phyloP scores from a whole-genome alignment of 1,284 basidiomycete genomes.

The Cystobasidium slooffiae region DNA sequence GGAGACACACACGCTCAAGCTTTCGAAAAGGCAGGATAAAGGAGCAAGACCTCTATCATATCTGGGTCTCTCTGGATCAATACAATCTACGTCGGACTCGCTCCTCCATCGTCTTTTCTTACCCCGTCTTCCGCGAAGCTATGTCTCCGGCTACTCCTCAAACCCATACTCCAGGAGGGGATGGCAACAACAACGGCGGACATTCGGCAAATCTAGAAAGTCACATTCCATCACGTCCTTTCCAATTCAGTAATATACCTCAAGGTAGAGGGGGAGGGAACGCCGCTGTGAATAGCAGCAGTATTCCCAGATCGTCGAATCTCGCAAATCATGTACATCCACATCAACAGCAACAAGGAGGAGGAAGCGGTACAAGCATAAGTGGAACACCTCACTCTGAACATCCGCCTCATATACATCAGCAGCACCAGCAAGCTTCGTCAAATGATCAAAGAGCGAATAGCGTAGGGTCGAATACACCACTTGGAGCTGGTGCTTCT shows the following conservation, averaged over 20 bases:
- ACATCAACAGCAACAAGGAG: not conserved
- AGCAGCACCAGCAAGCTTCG: too few species aligned
- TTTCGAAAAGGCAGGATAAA: too few species aligned
- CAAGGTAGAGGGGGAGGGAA: not conserved
- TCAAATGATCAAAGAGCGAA: not conserved
- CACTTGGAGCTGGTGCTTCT: not conserved
- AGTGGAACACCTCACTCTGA: too few species aligned
- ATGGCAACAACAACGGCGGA: not conserved
- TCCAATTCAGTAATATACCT: constrained; percentile 9
- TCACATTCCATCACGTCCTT: constrained; percentile 4
- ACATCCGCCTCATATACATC: too few species aligned
- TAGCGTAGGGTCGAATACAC: not conserved
- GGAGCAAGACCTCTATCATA: too few species aligned
- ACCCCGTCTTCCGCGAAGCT: too few species aligned
- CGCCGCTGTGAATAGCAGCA: not conserved
- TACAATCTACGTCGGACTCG: too few species aligned
- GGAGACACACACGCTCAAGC: too few species aligned
- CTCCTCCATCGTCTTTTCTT: too few species aligned
- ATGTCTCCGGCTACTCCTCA: too few species aligned
- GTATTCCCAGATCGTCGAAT: not conserved
- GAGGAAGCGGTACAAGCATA: not conserved
- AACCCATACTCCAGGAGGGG: not conserved
- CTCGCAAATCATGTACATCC: not conserved
- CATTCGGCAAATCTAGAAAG: not conserved
- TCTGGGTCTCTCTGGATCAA: too few species aligned